Evolutionary conservation across 2,329 filamentous ascomycete species (phyloP).

Genomic region (Trichoderma aggressivum): DNA sequence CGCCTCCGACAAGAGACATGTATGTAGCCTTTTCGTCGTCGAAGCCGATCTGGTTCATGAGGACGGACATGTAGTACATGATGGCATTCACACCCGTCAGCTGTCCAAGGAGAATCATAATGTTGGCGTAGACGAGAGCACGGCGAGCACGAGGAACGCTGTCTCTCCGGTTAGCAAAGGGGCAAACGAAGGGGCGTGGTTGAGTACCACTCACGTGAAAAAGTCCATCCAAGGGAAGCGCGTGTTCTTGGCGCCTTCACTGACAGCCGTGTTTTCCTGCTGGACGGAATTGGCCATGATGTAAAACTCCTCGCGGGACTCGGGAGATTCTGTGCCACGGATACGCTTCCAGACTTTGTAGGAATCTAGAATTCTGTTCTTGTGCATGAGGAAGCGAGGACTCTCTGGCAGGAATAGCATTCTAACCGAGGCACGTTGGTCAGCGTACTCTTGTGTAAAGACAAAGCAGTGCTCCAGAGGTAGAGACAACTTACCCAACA

Average conservation of each 20-base stretch:
- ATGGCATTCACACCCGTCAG: slow-evolving; percentile 68
- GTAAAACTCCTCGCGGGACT: slow-evolving; percentile 67
- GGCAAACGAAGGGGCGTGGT: neutral
- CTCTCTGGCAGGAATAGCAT: slow-evolving; percentile 71
- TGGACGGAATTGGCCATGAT: slow-evolving; percentile 64
- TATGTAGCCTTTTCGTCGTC: slow-evolving; percentile 60
- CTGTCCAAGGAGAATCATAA: slow-evolving; percentile 68
- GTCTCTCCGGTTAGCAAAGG: neutral
- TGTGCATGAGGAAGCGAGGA: slow-evolving; percentile 68
- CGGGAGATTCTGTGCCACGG: slow-evolving; percentile 54
- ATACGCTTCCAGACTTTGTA: slow-evolving; percentile 72
- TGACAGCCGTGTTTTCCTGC: slow-evolving; percentile 52
- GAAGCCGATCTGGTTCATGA: slow-evolving; percentile 69
- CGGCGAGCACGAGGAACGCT: slow-evolving; percentile 61
- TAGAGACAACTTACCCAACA: slow-evolving; percentile 43
- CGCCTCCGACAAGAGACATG: slow-evolving; percentile 72
- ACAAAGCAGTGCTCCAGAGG: slow-evolving; percentile 22
- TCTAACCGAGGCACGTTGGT: slow-evolving; percentile 35
- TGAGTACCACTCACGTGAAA: slow-evolving; percentile 47
- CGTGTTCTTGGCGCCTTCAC: slow-evolving; percentile 49
- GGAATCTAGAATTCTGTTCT: slow-evolving; percentile 41
- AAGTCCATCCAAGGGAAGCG: slow-evolving; percentile 70
- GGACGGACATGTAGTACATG: slow-evolving; percentile 67
- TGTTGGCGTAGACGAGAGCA: slow-evolving; percentile 64
- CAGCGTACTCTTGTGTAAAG: neutral